These are phyloP conservation scores for Haplosporangium gracile DNA, from an alignment of 192 early-diverging fungal species.

Conservation along the genomic window DNA sequence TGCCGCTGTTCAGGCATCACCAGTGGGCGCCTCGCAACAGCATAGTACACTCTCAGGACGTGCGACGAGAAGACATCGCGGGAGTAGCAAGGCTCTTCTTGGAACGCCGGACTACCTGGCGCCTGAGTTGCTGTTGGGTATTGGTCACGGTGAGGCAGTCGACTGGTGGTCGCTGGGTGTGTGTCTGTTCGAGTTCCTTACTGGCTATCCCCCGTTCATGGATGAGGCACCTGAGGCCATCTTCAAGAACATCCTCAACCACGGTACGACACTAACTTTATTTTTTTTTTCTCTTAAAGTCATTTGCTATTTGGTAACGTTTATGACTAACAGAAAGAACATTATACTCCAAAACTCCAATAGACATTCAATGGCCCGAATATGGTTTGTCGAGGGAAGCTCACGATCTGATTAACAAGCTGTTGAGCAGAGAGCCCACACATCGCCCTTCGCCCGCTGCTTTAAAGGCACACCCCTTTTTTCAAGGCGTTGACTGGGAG, in stretches of 20 bases:
- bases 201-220: slow-evolving; percentile 92
- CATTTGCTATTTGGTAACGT: not conserved
- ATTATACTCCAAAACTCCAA: not conserved
- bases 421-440: slow-evolving; percentile 81
- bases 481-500: slow-evolving; percentile 81
- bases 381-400: slow-evolving; percentile 73
- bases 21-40: slow-evolving; percentile 8
- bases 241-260: slow-evolving; percentile 90
- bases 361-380: slow-evolving; percentile 78
- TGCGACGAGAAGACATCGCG: slow-evolving; percentile 44
- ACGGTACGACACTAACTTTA: slow-evolving; percentile 32
- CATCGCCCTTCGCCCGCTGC: slow-evolving; percentile 73
- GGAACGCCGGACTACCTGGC: slow-evolving; percentile 97
- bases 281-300: not conserved
- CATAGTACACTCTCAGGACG: slow-evolving; percentile 10
- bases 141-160: slow-evolving; percentile 86
- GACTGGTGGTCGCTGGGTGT: slow-evolving; percentile 98
- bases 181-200: slow-evolving; percentile 90
- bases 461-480: slow-evolving; percentile 81
- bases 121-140: slow-evolving; percentile 91
- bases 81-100: slow-evolving; percentile 66
- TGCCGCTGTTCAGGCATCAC: not conserved
- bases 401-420: slow-evolving; percentile 76
- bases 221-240: slow-evolving; percentile 89
- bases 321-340: not conserved